Evolutionary conservation across 805 yeast genomes (phyloP), one percentile per base, ranked within the genome.

Genomic region (Saccharomycopsis guyanensis): DNA sequence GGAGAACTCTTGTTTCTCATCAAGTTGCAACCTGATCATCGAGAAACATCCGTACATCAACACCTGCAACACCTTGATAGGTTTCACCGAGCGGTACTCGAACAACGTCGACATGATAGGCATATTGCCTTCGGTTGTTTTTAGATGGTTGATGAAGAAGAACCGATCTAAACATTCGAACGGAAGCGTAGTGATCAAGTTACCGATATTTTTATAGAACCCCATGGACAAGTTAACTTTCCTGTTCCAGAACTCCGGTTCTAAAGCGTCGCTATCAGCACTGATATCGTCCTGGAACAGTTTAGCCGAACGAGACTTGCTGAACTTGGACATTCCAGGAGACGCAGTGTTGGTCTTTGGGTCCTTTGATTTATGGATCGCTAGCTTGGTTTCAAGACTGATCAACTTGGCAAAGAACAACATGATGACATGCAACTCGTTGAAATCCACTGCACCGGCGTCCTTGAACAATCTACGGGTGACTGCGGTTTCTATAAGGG

Each of bases 341-440:
- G 8, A 15, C 18, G 18, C 20, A 5, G 19, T 19, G 22, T 5
- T 25, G 3, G 37, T 15, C n/a, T n/a, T n/a, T n/a, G n/a, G n/a
- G n/a, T n/a, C n/a, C 4, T 18, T 25, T 10, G 24, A 20, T 31
- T 23, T 29, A 19, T 29, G 23, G 15, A 38, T 42, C 4, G 46
- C 19, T 13, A 46, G 32, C 32, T 46, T 46, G n/a, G 12, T 13
- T 20, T 46, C 50, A 16, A 42, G 38, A 37, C 46, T 42, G 5
- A 46, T 12, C n/a, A 46, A 32, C 33, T 46, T 46, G 13, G 50
- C 46, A 6, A 46, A 42, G 25, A 46, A 42, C n/a, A 46, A 23
- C 12, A 46, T 6, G 29, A 42, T 18, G n/a, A 46, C 16, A 22
- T 46, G 49, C 7, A 40, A 10, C 1, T 45, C 25, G 2, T 40